phyloP scores from a whole-genome alignment of 2,329 filamentous ascomycete species.

The Xylariaceae sp. region DNA sequence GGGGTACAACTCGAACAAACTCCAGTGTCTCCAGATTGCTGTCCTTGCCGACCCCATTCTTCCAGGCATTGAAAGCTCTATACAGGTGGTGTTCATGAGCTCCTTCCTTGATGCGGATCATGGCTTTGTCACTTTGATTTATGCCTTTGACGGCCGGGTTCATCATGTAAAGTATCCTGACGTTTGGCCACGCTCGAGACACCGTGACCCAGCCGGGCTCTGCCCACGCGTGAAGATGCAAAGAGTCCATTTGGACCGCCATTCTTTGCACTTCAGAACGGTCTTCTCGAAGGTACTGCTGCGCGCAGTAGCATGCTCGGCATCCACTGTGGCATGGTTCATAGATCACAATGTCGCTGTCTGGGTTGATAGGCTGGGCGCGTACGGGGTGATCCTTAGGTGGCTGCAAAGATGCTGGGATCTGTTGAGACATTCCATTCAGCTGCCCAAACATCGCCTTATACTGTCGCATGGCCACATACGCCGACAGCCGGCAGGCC shows the following conservation, averaged over 20 bases:
- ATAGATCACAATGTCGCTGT: constrained; percentile 28
- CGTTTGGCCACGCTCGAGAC: constrained; percentile 28
- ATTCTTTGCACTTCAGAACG: constrained; percentile 25
- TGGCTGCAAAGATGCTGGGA: neutral
- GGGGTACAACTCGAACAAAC: constrained; percentile 27
- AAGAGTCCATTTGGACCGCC: constrained; percentile 29
- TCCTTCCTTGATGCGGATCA: constrained; percentile 26
- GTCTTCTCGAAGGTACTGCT: constrained; percentile 27
- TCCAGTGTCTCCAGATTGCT: constrained; percentile 22
- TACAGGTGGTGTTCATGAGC: constrained; percentile 21
- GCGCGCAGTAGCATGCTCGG: constrained; percentile 28
- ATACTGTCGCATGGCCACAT: constrained; percentile 24
- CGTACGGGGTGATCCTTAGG: neutral
- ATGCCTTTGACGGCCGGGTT: constrained; percentile 25
- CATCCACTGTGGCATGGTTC: constrained; percentile 32
- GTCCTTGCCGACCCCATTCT: constrained; percentile 23
- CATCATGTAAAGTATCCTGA: constrained; percentile 31
- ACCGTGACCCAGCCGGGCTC: constrained; percentile 29
- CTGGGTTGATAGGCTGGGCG: constrained; percentile 23
- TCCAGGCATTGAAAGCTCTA: constrained; percentile 30
- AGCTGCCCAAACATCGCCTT: constrained; percentile 22
- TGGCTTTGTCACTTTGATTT: constrained; percentile 25
- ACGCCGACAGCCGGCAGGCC: constrained; percentile 19
- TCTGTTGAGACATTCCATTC: neutral
- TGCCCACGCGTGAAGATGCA: constrained; percentile 11